These are phyloP conservation scores for Aspergillus olivimuriae DNA, from an alignment of 495 filamentous ascomycete genomes.

Conservation along the genomic window DNA sequence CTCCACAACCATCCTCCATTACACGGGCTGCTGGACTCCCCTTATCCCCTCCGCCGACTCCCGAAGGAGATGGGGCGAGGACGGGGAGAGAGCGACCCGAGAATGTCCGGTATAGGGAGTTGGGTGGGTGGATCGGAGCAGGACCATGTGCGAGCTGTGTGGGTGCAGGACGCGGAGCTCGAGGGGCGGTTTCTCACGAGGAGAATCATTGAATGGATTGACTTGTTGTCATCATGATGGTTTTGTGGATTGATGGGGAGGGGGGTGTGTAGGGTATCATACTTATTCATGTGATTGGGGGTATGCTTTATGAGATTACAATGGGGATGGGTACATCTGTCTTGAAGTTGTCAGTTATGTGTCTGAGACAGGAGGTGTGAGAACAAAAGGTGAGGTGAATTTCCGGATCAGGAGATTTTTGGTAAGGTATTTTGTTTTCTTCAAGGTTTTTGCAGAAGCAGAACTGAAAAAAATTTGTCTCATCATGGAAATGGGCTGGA, in stretches of 20 bases:
- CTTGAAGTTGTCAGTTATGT: conserved; percentile 19
- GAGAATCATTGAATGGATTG: conserved; percentile 98
- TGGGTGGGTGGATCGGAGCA: conserved; percentile 48
- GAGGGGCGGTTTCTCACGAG: conserved; percentile 52
- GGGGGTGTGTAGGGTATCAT: conserved; percentile 10
- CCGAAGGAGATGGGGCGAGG: too few species aligned
- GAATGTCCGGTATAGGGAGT: conserved; percentile 61
- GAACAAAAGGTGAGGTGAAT: conserved; percentile 9
- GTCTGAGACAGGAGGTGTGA: conserved; percentile 6
- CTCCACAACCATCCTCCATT: conserved; percentile 89
- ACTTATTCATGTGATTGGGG: conserved; percentile 5
- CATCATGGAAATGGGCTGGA: conserved; percentile 55
- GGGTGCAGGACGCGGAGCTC: conserved; percentile 21
- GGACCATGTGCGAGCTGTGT: conserved; percentile 16
- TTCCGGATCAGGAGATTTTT: conserved; percentile 60
- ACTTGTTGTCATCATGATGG: conserved; percentile 87
- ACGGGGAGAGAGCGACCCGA: conserved; percentile 1
- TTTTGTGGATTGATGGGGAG: conserved; percentile 4
- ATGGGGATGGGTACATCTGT: conserved; percentile 9
- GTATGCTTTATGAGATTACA: background rate
- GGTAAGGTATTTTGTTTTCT: conserved; percentile 73
- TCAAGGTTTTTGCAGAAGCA: conserved; percentile 84
- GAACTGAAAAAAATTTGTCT: conserved; percentile 77
- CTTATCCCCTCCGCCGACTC: too few species aligned
- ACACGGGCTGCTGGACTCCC: too few species aligned